phyloP scores from a whole-genome alignment of 306 rosid genomes.

The Quercus alba region DNA sequence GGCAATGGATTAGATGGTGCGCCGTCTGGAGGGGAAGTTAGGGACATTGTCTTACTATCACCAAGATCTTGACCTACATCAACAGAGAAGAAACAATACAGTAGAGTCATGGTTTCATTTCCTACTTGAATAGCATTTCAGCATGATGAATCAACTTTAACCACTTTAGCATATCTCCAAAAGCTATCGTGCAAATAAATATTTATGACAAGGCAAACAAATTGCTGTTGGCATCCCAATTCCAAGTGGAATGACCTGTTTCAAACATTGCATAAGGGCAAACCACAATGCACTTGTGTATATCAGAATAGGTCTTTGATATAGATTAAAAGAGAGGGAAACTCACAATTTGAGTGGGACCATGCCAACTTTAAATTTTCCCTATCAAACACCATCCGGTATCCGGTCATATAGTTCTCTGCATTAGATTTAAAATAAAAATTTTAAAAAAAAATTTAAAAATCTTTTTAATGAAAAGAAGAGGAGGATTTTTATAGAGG shows the following conservation, averaged over 20 bases:
- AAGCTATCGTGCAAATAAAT: not conserved
- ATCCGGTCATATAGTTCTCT: conserved; percentile 92
- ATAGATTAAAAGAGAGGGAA: conserved; percentile 9
- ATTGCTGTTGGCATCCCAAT: not conserved
- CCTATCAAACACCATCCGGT: conserved; percentile 83
- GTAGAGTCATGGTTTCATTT: not conserved
- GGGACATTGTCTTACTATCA: conserved; percentile 52
- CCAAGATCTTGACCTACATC: conserved; percentile 72
- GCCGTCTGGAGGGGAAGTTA: conserved; percentile 44
- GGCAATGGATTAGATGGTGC: conserved; percentile 68
- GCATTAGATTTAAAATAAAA: conserved; percentile 22
- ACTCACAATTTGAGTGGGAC: conserved; percentile 87
- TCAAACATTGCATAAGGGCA: not conserved
- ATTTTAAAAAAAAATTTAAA: no score
- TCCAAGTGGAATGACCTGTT: not conserved
- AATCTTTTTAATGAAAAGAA: not conserved
- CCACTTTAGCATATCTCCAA: not conserved
- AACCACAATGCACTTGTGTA: not conserved
- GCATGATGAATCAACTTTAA: not conserved
- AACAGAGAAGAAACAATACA: not conserved
- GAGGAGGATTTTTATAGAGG: not conserved
- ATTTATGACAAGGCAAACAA: not conserved
- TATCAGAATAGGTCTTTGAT: not conserved
- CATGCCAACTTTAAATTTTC: conserved; percentile 75
- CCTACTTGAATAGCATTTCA: not conserved